These are phyloP conservation scores for Peziza echinospora DNA, from an alignment of 495 filamentous ascomycete genomes.

Conservation along the genomic window DNA sequence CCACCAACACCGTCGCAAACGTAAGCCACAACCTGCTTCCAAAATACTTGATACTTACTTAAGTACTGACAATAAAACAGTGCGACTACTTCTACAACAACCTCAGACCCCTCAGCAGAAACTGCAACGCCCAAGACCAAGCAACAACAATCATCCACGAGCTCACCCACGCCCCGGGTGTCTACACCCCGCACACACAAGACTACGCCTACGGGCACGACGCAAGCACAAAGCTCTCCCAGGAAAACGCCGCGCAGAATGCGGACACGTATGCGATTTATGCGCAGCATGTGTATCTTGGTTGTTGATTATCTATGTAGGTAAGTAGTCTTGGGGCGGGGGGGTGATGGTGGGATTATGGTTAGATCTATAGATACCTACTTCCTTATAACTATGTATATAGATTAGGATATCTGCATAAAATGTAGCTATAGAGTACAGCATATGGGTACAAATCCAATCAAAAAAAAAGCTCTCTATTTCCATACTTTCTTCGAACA, in stretches of 20 bases:
- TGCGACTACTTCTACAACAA: slow-evolving; percentile 33
- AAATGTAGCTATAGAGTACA: too few relatives aligned
- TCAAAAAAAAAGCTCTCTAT: too few relatives aligned
- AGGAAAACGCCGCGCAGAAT: slow-evolving; percentile 30
- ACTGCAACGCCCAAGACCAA: slow-evolving; percentile 38
- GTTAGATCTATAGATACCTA: too few relatives aligned
- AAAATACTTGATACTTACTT: not conserved
- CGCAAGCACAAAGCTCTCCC: slow-evolving; percentile 25
- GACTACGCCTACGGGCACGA: slow-evolving; percentile 39
- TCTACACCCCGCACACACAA: slow-evolving; percentile 32
- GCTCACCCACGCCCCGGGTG: slow-evolving; percentile 36
- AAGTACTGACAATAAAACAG: slow-evolving; percentile 14
- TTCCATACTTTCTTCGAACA: too few relatives aligned
- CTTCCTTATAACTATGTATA: too few relatives aligned
- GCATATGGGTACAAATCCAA: too few relatives aligned
- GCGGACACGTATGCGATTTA: slow-evolving; percentile 43
- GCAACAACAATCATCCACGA: slow-evolving; percentile 36
- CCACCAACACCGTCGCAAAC: slow-evolving; percentile 28
- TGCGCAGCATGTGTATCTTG: slow-evolving; percentile 16
- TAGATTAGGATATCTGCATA: too few relatives aligned
- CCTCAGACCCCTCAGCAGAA: slow-evolving; percentile 24
- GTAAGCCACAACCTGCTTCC: not conserved
- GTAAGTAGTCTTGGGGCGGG: too few relatives aligned
- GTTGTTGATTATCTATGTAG: too few relatives aligned
- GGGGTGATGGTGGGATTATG: too few relatives aligned